Evolutionary conservation across 352 stramenopile species (phyloP), one percentile per base, ranked within the genome.

Genomic region (Achlya hypogyna): DNA sequence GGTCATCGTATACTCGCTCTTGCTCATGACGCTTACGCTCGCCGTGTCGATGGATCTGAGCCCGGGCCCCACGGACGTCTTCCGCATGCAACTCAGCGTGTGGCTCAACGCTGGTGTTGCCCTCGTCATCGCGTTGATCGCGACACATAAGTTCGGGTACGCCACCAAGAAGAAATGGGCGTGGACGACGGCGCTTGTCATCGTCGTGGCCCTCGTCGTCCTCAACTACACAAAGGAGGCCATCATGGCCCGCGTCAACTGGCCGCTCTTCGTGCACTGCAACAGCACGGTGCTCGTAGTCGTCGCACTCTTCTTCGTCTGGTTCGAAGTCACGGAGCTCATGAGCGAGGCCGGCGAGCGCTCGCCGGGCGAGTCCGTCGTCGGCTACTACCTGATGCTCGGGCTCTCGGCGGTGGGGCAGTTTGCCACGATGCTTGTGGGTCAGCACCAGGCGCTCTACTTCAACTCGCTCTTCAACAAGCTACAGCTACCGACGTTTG

Each of bases 11-110:
- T 58, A 66, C 47, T 1, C 40, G 10, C 18, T 66, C 28, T 14
- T 66, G 20, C 31, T 66, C 28, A 58, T 56, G 29, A 40, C 59
- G 25, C 31, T 66, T 35, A 38, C 59, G 42, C 29, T 66, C 12
- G 54, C 59, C 29, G 59, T 56, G 38, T 52, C 42, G 29, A 32
- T 51, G 22, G 29, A 65, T 29, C 12, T 51, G 3, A 9, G 14
- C 23, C 10, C 10, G 3, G 31, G 27, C 40, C 4, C 16, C 25
- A n/a, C n/a, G 20, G 25, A 5, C 14, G 18, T 22, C 16, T 51
- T 54, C 31, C 25, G 25, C 25, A 38, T n/a, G 25, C 49, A 56
- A n/a, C 49, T 31, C 10, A 10, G 16, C 31, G 49, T 56, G 16
- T 56, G 49, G 58, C 12, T 65, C 27, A 32, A 31, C 8, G 34